Evolutionary conservation across 2,329 filamentous ascomycete genomes (phyloP).

Genomic region (Colletotrichum liaoningense): DNA sequence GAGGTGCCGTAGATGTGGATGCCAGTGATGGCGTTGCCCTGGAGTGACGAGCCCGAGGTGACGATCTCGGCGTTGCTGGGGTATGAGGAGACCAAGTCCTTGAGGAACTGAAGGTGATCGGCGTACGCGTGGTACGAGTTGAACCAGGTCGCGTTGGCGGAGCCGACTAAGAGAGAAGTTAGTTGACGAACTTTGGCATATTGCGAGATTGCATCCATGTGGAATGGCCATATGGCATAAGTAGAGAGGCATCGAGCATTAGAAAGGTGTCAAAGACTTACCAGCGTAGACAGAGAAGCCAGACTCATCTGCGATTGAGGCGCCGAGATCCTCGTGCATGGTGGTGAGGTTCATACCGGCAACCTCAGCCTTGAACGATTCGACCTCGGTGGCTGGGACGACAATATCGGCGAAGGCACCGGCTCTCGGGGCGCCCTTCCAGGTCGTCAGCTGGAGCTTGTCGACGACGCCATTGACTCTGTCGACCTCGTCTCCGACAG

Average conservation of each 20-base stretch:
- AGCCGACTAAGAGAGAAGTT: slow-evolving; percentile 15
- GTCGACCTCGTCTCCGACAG: slow-evolving; percentile 46
- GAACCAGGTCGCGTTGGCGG: slow-evolving; percentile 51
- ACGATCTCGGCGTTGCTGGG: slow-evolving; percentile 55
- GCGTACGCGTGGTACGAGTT: slow-evolving; percentile 57
- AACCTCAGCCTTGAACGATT: slow-evolving; percentile 46
- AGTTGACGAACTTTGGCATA: background rate
- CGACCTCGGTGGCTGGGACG: slow-evolving; percentile 49
- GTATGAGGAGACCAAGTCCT: slow-evolving; percentile 49
- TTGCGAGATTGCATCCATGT: too few species aligned
- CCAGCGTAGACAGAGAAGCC: slow-evolving; percentile 44
- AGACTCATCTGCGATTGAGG: slow-evolving; percentile 49
- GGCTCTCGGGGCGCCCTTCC: slow-evolving; percentile 50
- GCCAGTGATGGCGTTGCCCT: slow-evolving; percentile 65
- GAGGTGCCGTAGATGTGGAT: slow-evolving; percentile 57
- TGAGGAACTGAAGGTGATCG: slow-evolving; percentile 55
- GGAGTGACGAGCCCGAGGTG: slow-evolving; percentile 52
- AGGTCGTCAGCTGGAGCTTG: slow-evolving; percentile 49
- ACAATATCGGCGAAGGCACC: slow-evolving; percentile 53
- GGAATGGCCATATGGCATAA: too few species aligned
- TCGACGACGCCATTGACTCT: slow-evolving; percentile 47
- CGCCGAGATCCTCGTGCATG: slow-evolving; percentile 54
- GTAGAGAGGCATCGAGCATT: background rate
- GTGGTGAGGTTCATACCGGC: slow-evolving; percentile 45
- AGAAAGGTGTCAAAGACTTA: background rate